A percentile compares a stretch with the other conserved stretches of the same genome.
Evolutionary conservation across 2,329 filamentous ascomycete genomes (phyloP).

Genomic region (Pezicula radicicola): DNA sequence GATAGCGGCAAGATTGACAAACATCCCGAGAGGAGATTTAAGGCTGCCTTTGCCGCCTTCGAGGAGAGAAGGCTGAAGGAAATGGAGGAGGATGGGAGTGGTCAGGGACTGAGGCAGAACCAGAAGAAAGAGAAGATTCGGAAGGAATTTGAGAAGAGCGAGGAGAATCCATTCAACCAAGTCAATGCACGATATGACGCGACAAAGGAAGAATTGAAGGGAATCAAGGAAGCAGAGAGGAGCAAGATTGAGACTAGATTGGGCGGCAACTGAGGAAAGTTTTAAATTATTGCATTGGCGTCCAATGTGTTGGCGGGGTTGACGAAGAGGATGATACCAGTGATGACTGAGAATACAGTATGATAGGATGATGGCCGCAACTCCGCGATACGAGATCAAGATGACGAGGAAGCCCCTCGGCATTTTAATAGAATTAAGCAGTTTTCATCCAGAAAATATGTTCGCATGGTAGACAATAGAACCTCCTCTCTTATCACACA

Average conservation of each 20-base stretch:
- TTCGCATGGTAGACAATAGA: too few species aligned
- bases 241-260: constrained; percentile 72
- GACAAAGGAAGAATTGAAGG: constrained; percentile 70
- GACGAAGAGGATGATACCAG: too few species aligned
- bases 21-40: constrained; percentile 84
- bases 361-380: too few species aligned
- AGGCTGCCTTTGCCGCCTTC: constrained; percentile 79
- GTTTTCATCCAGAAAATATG: too few species aligned
- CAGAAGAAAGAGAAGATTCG: constrained; percentile 81
- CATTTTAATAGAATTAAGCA: too few species aligned
- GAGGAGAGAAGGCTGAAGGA: constrained; percentile 80
- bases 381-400: too few species aligned
- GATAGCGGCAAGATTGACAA: constrained; percentile 74
- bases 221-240: constrained; percentile 64
- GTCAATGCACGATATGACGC: constrained; percentile 74
- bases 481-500: too few species aligned
- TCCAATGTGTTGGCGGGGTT: background rate
- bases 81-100: constrained; percentile 77
- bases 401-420: too few species aligned
- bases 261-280: constrained; percentile 29
- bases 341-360: too few species aligned
- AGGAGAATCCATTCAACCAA: constrained; percentile 95
- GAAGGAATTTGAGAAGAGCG: constrained; percentile 93
- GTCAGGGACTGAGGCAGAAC: constrained; percentile 70
- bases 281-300: too few species aligned